Evolutionary conservation across 225 moss, liverwort and hornwort genomes (phyloP).

Genomic region (Physcomitrium patens): DNA sequence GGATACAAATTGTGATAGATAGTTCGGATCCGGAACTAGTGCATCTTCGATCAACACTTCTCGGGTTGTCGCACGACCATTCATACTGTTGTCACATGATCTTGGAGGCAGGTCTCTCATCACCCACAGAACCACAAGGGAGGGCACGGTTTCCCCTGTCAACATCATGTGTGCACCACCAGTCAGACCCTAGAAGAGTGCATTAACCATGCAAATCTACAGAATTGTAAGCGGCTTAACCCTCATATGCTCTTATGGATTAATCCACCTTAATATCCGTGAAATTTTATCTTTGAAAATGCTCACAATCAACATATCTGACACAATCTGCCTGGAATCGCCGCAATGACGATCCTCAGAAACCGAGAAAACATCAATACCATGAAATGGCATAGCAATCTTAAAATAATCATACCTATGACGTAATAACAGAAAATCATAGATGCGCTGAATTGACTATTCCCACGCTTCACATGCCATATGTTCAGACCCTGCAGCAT

Average conservation of each 20-base stretch:
- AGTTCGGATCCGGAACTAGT: constrained; percentile 47
- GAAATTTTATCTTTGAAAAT: background rate
- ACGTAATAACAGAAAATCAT: constrained; percentile 73
- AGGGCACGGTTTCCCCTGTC: constrained; percentile 87
- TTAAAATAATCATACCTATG: constrained; percentile 51
- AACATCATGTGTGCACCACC: constrained; percentile 9
- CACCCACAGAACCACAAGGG: constrained; percentile 87
- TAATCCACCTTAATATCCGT: background rate
- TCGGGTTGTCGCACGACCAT: constrained; percentile 36
- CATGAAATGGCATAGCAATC: background rate
- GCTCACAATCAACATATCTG: background rate
- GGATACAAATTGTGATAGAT: constrained; percentile 39
- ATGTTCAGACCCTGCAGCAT: constrained; percentile 72
- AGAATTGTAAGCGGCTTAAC: no score
- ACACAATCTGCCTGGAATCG: background rate
- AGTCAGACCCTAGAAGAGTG: background rate
- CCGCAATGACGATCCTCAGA: background rate
- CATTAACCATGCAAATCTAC: background rate
- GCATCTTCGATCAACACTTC: constrained; percentile 53
- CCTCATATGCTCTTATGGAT: no score
- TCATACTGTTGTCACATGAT: constrained; percentile 47
- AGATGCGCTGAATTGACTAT: constrained; percentile 54
- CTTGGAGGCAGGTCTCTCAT: constrained; percentile 87
- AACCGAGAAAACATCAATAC: background rate
- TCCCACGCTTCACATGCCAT: constrained; percentile 62